phyloP scores from a whole-genome alignment of 805 yeast species.

The Candida chilensis region DNA sequence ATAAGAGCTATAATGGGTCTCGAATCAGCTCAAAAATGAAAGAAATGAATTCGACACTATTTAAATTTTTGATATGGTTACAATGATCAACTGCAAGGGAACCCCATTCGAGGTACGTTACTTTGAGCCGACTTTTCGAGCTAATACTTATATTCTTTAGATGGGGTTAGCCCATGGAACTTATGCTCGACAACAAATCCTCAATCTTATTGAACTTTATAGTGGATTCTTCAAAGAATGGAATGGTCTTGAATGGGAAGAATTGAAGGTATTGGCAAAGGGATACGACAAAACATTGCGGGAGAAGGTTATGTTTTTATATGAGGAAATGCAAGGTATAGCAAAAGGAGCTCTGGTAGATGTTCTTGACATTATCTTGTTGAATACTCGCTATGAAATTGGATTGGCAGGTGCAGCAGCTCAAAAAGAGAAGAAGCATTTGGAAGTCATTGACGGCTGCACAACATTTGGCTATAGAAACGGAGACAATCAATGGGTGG shows the following conservation, averaged over 20 bases:
- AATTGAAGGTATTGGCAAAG: slow-evolving; percentile 3
- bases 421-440: not conserved
- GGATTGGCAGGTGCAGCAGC: slow-evolving; percentile 5
- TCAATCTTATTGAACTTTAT: slow-evolving; percentile 2
- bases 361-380: slow-evolving; percentile 3
- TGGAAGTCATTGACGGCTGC: slow-evolving; percentile 5
- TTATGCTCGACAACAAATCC: slow-evolving; percentile 3
- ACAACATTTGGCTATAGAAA: slow-evolving; percentile 3
- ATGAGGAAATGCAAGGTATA: slow-evolving; percentile 5
- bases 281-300: slow-evolving; percentile 2
- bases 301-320: slow-evolving; percentile 2
- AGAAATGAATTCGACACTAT: no score
- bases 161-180: slow-evolving; percentile 5
- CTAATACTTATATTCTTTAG: no score
- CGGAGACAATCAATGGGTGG: slow-evolving; percentile 4
- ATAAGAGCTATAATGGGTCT: no score
- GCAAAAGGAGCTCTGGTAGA: slow-evolving; percentile 4
- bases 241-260: slow-evolving; percentile 3
- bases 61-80: no score
- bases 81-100: slow-evolving; percentile 4
- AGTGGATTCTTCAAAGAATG: slow-evolving; percentile 2
- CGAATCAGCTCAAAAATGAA: no score
- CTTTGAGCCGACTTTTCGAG: not conserved
- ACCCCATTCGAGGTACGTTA: slow-evolving; percentile 6
- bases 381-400: slow-evolving; percentile 5